Percentiles rank a stretch among this genome's conserved stretches.
Conservation (phyloP, 306 rosid genomes). For the Vigna trinervia region DNA sequence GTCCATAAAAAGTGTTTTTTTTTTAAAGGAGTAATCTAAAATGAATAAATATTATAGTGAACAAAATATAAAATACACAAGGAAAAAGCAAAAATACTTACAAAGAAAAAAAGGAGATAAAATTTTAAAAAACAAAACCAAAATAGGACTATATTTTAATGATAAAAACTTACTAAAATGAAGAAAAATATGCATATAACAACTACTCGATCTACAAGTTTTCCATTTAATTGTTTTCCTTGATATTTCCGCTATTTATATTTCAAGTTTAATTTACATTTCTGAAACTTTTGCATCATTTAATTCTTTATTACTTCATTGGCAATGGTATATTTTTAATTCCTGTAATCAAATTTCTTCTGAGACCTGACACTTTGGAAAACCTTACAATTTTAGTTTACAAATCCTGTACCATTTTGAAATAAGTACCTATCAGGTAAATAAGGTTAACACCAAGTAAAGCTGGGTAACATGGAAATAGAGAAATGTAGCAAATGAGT, state of each 20-base stretch:
- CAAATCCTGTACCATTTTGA: background rate
- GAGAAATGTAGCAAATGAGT: background rate
- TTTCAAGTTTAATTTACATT: background rate
- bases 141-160: too few relatives aligned
- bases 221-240: too few relatives aligned
- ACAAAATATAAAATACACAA: too few relatives aligned
- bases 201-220: too few relatives aligned
- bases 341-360: background rate
- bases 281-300: background rate
- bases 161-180: too few relatives aligned
- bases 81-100: too few relatives aligned
- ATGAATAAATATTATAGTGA: too few relatives aligned
- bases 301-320: background rate
- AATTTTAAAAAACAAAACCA: too few relatives aligned
- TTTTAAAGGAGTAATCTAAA: too few relatives aligned
- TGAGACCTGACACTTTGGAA: background rate
- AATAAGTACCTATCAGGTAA: background rate
- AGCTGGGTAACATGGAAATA: background rate
- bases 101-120: too few relatives aligned
- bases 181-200: too few relatives aligned
- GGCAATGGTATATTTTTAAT: background rate
- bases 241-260: background rate
- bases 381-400: background rate
- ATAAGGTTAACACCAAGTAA: background rate
- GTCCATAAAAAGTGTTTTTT: too few relatives aligned